These are phyloP conservation scores for Delphinella strobiligena DNA, from an alignment of 2,329 filamentous ascomycete genomes.

Conservation along the genomic window DNA sequence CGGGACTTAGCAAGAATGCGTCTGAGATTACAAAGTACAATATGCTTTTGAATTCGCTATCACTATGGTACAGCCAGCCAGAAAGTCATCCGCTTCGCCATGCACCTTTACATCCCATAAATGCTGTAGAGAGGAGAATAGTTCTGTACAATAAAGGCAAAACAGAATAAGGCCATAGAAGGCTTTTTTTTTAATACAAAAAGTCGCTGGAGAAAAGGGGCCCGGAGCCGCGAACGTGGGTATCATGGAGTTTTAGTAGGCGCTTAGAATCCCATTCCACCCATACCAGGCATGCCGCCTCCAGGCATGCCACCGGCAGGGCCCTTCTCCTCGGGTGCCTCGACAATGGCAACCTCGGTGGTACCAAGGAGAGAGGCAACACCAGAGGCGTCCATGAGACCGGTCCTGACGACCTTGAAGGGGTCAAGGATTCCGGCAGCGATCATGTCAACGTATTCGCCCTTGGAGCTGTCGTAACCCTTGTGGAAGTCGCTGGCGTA, in stretches of 20 bases:
- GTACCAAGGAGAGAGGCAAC: constrained; percentile 95
- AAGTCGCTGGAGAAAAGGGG: constrained; percentile 5
- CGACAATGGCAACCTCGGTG: constrained; percentile 94
- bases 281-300: constrained; percentile 53
- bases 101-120: not conserved
- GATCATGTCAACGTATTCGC: constrained; percentile 99
- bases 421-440: constrained; percentile 91
- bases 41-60: not conserved
- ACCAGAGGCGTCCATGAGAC: constrained; percentile 85
- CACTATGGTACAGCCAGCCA: not conserved
- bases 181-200: constrained; percentile 9
- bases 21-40: not conserved
- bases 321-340: constrained; percentile 87
- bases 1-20: too few relatives aligned
- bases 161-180: constrained; percentile 5
- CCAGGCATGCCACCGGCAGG: constrained; percentile 36
- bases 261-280: constrained; percentile 52
- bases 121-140: constrained; percentile 6
- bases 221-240: too few relatives aligned
- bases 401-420: constrained; percentile 97
- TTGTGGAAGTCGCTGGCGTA: constrained; percentile 89
- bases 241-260: constrained; percentile 7
- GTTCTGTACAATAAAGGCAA: constrained; percentile 8
- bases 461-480: constrained; percentile 92
- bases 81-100: not conserved